Percentiles rank a stretch among this genome's conserved stretches.
phyloP scores from a whole-genome alignment of 495 filamentous ascomycete genomes.

The Xylaria palmicola region DNA sequence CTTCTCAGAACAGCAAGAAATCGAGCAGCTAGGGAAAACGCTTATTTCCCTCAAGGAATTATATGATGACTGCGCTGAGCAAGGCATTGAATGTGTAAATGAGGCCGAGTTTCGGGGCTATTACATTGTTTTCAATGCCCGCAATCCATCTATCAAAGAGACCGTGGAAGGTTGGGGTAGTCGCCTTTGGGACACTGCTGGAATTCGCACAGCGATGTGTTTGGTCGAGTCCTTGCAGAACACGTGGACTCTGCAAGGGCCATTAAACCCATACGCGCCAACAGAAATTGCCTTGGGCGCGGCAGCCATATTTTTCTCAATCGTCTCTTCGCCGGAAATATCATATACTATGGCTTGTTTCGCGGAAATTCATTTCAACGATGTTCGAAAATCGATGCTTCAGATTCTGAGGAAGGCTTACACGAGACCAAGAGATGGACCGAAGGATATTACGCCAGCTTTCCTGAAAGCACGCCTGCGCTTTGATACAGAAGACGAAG shows the following conservation, averaged over 20 bases:
- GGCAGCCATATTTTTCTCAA: constrained; percentile 71
- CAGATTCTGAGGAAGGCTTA: constrained; percentile 62
- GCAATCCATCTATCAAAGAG: constrained; percentile 72
- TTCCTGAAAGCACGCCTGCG: constrained; percentile 64
- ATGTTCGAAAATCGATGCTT: constrained; percentile 73
- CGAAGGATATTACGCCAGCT: constrained; percentile 71
- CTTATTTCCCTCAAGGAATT: constrained; percentile 84
- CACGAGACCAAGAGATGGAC: constrained; percentile 62
- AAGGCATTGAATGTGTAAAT: constrained; percentile 55
- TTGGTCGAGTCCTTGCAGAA: constrained; percentile 54
- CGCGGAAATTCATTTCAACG: constrained; percentile 85
- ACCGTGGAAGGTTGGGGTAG: constrained; percentile 76
- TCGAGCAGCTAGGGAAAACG: constrained; percentile 87
- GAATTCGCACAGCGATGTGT: constrained; percentile 43
- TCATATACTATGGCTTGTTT: constrained; percentile 94
- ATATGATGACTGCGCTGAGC: constrained; percentile 70
- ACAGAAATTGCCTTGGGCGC: constrained; percentile 47
- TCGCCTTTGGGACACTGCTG: constrained; percentile 64
- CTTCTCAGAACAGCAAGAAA: constrained; percentile 87
- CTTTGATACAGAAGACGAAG: constrained; percentile 73
- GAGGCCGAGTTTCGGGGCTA: constrained; percentile 91
- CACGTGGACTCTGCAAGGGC: constrained; percentile 60
- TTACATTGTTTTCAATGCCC: constrained; percentile 79
- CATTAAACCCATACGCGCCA: constrained; percentile 52
- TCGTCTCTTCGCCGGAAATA: constrained; percentile 65